Conservation (phyloP, 345 rosid species). For the Noccaea caerulescens region DNA sequence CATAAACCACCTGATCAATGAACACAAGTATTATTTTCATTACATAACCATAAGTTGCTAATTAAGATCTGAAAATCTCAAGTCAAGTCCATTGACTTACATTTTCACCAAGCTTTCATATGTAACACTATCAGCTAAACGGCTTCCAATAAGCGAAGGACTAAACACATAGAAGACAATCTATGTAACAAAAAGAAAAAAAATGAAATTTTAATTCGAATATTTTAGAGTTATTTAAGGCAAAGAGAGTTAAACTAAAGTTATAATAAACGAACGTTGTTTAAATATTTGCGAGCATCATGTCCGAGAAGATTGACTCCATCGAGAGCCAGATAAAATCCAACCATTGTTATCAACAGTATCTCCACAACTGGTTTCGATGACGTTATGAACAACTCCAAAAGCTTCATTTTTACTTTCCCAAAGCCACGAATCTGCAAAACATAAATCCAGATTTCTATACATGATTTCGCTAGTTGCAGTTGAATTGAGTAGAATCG, state of each 20-base stretch:
- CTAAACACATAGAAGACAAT: constrained; percentile 63
- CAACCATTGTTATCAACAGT: constrained; percentile 57
- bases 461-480: neutral
- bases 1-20: constrained; percentile 59
- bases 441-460: neutral
- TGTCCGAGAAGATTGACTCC: constrained; percentile 54
- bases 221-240: neutral
- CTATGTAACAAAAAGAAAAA: constrained; percentile 31
- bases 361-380: constrained; percentile 62
- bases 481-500: neutral
- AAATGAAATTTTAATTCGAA: neutral
- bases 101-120: constrained; percentile 54
- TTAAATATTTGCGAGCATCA: constrained; percentile 59
- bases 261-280: constrained; percentile 46
- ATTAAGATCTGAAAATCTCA: neutral
- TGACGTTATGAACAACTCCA: constrained; percentile 62
- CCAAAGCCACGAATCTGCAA: constrained; percentile 21
- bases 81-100: constrained; percentile 44
- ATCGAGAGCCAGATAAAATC: constrained; percentile 59
- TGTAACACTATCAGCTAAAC: constrained; percentile 57
- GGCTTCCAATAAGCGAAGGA: constrained; percentile 64
- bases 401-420: constrained; percentile 43
- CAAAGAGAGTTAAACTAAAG: neutral
- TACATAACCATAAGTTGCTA: neutral
- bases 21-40: constrained; percentile 8